Percentiles rank a stretch among this genome's conserved stretches.
Evolutionary conservation across 73 alveolate genomes (phyloP).

Genomic region (Symbiodinium natans): DNA sequence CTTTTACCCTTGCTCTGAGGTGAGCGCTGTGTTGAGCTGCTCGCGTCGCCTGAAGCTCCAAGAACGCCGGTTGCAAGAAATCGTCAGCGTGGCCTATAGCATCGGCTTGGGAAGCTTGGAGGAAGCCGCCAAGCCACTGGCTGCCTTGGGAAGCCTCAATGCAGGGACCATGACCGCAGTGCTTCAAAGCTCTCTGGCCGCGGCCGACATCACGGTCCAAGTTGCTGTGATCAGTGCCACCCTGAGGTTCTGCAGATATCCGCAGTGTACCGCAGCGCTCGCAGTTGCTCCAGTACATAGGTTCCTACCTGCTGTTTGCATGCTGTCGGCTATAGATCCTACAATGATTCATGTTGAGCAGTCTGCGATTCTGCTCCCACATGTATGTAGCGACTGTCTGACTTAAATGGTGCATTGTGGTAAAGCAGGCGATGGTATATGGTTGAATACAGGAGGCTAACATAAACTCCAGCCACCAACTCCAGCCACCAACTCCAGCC

Average conservation of each 20-base stretch:
- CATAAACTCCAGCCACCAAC: no score
- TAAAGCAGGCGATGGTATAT: not conserved
- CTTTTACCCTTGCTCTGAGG: not conserved
- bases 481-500: not conserved
- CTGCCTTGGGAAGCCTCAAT: not conserved
- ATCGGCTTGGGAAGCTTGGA: not conserved
- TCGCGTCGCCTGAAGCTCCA: not conserved
- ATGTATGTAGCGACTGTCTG: no score
- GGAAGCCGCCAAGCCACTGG: not conserved
- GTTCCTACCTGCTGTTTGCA: not conserved
- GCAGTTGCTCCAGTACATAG: not conserved
- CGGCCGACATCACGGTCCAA: not conserved
- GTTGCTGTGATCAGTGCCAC: not conserved
- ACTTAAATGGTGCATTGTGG: not conserved
- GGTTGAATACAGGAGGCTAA: no score
- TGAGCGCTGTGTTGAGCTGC: not conserved
- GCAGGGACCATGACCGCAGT: not conserved
- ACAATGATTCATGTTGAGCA: no score
- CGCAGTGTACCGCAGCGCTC: not conserved
- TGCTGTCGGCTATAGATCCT: not conserved
- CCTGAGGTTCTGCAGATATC: not conserved
- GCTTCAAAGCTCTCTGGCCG: not conserved
- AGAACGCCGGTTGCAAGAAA: not conserved
- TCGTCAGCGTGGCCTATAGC: not conserved
- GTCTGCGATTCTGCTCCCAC: no score